These are phyloP conservation scores for Termitomyces sp. DNA, from an alignment of 768 basidiomycete species.

Conservation along the genomic window DNA sequence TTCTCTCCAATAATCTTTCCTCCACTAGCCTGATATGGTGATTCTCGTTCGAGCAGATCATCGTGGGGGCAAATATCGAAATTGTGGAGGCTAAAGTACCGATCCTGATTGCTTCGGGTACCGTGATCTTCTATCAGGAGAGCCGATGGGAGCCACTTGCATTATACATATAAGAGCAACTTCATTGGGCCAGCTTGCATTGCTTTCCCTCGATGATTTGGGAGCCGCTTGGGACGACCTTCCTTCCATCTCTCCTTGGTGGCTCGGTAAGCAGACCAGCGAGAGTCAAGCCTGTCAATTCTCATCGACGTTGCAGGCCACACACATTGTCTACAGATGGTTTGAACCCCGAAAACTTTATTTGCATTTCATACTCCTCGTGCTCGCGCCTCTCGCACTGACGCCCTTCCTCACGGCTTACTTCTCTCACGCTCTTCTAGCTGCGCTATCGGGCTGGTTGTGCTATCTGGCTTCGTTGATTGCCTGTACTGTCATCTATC, in stretches of 20 bases:
- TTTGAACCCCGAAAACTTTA: conserved; percentile 5
- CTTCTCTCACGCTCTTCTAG: neutral
- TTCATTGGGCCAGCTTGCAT: neutral
- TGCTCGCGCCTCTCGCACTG: conserved; percentile 2
- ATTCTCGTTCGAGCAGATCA: too few species aligned
- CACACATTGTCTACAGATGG: conserved; percentile 6
- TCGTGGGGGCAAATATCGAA: too few species aligned
- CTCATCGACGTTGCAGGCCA: neutral
- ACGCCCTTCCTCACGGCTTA: neutral
- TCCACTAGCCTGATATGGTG: too few species aligned
- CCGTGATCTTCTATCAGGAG: too few species aligned
- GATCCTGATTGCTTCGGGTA: too few species aligned
- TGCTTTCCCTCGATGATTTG: neutral
- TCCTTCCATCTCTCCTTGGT: neutral
- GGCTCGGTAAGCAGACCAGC: neutral
- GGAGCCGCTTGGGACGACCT: neutral
- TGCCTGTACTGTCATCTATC: conserved; percentile 23
- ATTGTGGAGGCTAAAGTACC: too few species aligned
- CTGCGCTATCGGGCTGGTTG: conserved; percentile 1
- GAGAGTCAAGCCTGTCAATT: neutral
- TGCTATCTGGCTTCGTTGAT: conserved; percentile 1
- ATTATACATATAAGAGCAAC: neutral
- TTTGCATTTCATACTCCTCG: conserved; percentile 5
- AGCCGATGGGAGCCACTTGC: neutral
- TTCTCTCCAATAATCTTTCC: too few species aligned